These are phyloP conservation scores for Atkinsonella hypoxylon DNA, from an alignment of 2,329 filamentous ascomycete genomes.

Conservation along the genomic window DNA sequence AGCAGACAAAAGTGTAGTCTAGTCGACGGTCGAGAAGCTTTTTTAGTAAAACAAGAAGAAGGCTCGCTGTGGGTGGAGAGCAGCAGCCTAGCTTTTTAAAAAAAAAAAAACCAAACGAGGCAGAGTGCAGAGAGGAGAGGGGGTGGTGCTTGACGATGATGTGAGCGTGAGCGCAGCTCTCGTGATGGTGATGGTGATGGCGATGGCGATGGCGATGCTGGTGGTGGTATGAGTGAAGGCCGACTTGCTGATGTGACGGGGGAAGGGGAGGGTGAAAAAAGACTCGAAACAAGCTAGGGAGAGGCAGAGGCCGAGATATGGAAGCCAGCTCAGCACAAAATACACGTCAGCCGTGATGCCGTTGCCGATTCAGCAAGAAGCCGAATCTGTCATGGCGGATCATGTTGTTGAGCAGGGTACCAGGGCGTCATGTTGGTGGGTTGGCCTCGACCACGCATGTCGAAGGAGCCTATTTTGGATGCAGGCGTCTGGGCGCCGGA, in stretches of 20 bases:
- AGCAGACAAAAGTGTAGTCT: too few species aligned
- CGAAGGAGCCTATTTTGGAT: slow-evolving; percentile 1
- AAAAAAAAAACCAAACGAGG: too few species aligned
- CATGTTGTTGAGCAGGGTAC: slow-evolving; percentile 10
- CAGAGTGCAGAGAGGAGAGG: background rate
- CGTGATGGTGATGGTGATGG: background rate
- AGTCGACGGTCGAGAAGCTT: too few species aligned
- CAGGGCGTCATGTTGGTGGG: slow-evolving; percentile 7
- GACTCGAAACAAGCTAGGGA: too few species aligned
- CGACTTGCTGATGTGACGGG: background rate
- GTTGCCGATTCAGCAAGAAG: slow-evolving; percentile 7
- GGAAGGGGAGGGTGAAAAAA: too few species aligned
- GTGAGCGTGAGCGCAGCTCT: background rate
- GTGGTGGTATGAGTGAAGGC: too few species aligned
- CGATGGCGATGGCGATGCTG: slow-evolving; percentile 7
- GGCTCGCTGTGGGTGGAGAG: too few species aligned
- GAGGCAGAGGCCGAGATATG: too few species aligned
- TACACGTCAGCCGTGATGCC: slow-evolving; percentile 2
- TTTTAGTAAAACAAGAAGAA: too few species aligned
- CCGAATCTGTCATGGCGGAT: slow-evolving; percentile 11
- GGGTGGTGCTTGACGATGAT: background rate
- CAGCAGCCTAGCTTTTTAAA: too few species aligned
- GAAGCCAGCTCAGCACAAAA: background rate
- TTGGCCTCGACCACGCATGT: slow-evolving; percentile 1
- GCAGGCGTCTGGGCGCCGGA: background rate